Percentiles rank a stretch among this genome's conserved stretches.
These are phyloP conservation scores for Lyophyllum semitale DNA, from an alignment of 768 basidiomycete genomes.

Conservation along the genomic window DNA sequence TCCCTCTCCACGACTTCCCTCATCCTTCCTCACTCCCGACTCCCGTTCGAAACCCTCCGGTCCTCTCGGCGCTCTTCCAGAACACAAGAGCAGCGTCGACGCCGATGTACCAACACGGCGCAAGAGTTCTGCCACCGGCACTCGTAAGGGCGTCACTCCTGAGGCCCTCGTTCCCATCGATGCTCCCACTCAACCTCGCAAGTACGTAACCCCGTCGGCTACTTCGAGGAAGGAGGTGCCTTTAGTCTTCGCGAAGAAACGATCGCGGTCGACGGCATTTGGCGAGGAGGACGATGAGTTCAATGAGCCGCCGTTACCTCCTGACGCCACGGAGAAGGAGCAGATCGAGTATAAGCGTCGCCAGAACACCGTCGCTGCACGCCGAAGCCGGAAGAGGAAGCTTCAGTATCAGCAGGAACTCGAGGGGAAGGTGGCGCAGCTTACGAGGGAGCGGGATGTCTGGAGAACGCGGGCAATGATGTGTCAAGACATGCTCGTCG, in stretches of 20 bases:
- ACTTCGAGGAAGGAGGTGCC: constrained; percentile 79
- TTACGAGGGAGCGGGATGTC: constrained; percentile 50
- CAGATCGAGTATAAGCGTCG: constrained; percentile 79
- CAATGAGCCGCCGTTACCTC: constrained; percentile 29
- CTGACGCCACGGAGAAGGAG: constrained; percentile 51
- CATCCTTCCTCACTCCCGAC: constrained; percentile 10
- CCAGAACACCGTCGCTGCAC: constrained; percentile 80
- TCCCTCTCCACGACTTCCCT: constrained; percentile 29
- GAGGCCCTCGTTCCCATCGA: constrained; percentile 65
- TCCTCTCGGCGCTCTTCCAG: constrained; percentile 15
- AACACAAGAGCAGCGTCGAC: neutral
- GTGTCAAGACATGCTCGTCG: constrained; percentile 45
- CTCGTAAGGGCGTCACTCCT: constrained; percentile 68
- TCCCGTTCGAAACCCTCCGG: constrained; percentile 10
- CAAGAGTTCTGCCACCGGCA: constrained; percentile 55
- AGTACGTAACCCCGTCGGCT: constrained; percentile 62
- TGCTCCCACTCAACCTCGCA: constrained; percentile 74
- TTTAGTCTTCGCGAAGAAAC: constrained; percentile 64
- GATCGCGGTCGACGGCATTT: constrained; percentile 46
- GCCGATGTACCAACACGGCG: constrained; percentile 26
- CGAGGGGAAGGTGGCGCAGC: constrained; percentile 47
- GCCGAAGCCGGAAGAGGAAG: constrained; percentile 76
- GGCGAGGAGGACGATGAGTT: constrained; percentile 53
- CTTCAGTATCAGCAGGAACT: constrained; percentile 65
- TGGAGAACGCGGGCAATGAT: constrained; percentile 54